Base-by-base conservation (phyloP, 495 filamentous ascomycete species). In the Penicillium simplicissimum region DNA sequence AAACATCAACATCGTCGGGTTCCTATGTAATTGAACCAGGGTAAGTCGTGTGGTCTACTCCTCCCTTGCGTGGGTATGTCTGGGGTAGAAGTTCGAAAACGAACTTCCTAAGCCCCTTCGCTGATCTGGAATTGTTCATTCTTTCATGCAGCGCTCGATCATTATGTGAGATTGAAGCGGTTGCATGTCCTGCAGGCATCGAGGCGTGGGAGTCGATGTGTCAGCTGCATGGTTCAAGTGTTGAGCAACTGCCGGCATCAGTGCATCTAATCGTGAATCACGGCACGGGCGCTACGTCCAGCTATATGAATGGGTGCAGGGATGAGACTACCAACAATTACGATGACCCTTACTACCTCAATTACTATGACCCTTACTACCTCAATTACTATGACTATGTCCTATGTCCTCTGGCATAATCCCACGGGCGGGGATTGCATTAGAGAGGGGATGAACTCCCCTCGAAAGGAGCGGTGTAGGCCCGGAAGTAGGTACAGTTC, bases 211-310 rank as follows among this genome's bases (percentile, higher is more conserved):
- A 14, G 28, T 59, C 19, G 56, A 62, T 58, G 57, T 31, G 59
- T 69, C 64, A 62, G 40, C 61, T 67, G 67, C 67, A 69, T 59
- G 28, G 43, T 43, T 55, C 57, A 64, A 58, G 64, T 57, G 58
- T 60, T 57, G 40, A 57, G 55, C 38, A 61, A 60, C 52, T 53
- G 36, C 25, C 57, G 1, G 1, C 23, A 25, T 25, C 23, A 25
- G 23, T 62, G 58, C 61, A 55, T 58, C 65, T 62, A 34, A 15
- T 7, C 25, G 34, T 36, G 17, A 49, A 8, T 49, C 23, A 8
- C 13, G 19, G 45, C 45, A 49, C 23, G 45, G 45, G 45, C 45
- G 25, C 45, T 49, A 49, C 45, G 23, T 13, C 13, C 9, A 13
- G 28, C 45, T 15, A 4, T 25, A 1, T 11, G 19, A 10, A 10